These are phyloP conservation scores for Piloderma croceum DNA, from an alignment of 768 basidiomycete genomes.

Conservation along the genomic window DNA sequence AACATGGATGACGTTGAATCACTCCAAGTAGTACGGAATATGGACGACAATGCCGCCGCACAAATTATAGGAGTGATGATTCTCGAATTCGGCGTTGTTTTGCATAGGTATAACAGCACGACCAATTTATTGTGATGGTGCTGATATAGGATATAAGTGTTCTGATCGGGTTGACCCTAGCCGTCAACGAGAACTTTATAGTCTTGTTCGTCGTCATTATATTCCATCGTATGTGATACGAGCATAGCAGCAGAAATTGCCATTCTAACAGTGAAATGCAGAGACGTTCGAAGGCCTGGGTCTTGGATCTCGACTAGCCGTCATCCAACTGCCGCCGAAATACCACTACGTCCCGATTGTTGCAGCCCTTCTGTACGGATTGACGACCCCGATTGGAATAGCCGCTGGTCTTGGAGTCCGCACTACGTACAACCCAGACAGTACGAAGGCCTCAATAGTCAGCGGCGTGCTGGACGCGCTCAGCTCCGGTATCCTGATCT, in stretches of 20 bases:
- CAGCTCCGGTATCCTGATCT: constrained; percentile 83
- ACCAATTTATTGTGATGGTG: too few species aligned
- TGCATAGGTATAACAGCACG: constrained; percentile 55
- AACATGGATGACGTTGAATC: constrained; percentile 4
- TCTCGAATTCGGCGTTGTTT: constrained; percentile 87
- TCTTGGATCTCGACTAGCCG: constrained; percentile 84
- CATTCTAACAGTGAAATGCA: constrained; percentile 22
- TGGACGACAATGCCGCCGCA: constrained; percentile 45
- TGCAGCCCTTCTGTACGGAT: constrained; percentile 61
- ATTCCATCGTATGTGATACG: constrained; percentile 91
- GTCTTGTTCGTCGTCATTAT: constrained; percentile 84
- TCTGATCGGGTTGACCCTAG: constrained; percentile 85
- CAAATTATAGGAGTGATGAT: constrained; percentile 87
- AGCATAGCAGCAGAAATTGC: constrained; percentile 2
- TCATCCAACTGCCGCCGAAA: constrained; percentile 50
- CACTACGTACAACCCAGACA: constrained; percentile 75
- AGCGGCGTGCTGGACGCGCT: constrained; percentile 81
- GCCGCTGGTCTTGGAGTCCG: constrained; percentile 77
- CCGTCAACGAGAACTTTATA: constrained; percentile 79
- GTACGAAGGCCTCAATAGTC: constrained; percentile 71
- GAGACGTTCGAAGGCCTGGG: constrained; percentile 95
- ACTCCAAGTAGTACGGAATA: background rate
- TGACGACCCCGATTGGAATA: constrained; percentile 85
- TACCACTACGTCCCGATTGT: constrained; percentile 54
- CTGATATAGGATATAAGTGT: too few species aligned